Conservation (phyloP, 1,284 basidiomycete species). For the Violaceomyces palustris region DNA sequence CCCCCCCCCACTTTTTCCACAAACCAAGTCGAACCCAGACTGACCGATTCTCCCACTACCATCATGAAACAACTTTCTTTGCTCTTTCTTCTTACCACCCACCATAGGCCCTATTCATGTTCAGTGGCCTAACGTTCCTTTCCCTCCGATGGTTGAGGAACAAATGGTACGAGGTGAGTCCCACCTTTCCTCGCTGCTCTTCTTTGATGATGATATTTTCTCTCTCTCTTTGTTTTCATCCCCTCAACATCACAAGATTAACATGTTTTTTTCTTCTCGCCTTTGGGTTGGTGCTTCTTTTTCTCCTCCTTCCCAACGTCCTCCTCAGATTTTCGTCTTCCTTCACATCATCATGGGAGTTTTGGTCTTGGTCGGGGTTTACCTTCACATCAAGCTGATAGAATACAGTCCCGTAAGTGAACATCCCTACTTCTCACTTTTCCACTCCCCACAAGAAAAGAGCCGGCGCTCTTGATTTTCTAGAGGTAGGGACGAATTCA, state of each 20-base stretch:
- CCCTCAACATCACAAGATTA: neutral
- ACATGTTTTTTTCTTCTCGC: conserved; percentile 1
- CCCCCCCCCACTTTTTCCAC: neutral
- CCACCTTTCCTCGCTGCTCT: neutral
- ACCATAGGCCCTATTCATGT: conserved; percentile 15
- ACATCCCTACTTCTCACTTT: neutral
- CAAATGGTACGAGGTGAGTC: conserved; percentile 19
- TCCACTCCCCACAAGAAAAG: neutral
- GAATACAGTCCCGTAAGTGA: conserved; percentile 11
- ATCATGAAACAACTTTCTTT: no score
- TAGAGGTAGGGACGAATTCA: neutral
- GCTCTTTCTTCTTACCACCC: no score
- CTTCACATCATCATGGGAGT: conserved; percentile 47
- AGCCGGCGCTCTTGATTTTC: neutral
- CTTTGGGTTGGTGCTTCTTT: neutral
- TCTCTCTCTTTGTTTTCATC: neutral
- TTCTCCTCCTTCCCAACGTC: neutral
- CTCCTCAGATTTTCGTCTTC: conserved; percentile 41
- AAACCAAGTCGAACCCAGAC: neutral
- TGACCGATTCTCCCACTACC: neutral
- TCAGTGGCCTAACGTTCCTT: conserved; percentile 20
- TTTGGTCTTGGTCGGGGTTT: conserved; percentile 41
- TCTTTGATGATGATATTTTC: neutral
- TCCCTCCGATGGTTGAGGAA: conserved; percentile 19
- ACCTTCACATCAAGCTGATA: conserved; percentile 44